Evolutionary conservation across 2,329 filamentous ascomycete genomes (phyloP).

Genomic region (Coniosporium tulheliwenetii): DNA sequence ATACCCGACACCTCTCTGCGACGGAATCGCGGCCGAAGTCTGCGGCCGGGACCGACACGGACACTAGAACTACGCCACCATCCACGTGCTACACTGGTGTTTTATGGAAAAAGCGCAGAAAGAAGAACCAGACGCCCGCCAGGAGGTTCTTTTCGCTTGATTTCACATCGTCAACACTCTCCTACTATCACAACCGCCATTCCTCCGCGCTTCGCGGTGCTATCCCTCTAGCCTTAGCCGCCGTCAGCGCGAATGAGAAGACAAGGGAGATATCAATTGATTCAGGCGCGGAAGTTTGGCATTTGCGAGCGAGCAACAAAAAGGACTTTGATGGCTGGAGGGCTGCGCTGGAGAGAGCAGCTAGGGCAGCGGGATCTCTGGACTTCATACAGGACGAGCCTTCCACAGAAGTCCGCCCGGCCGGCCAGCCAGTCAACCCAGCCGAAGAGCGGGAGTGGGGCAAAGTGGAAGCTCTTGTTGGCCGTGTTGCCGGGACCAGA

Average conservation of each 20-base stretch:
- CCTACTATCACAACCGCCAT: slow-evolving; percentile 90
- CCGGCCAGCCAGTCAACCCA: slow-evolving; percentile 10
- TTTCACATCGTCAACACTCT: slow-evolving; percentile 83
- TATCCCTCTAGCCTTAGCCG: slow-evolving; percentile 80
- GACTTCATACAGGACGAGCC: slow-evolving; percentile 5
- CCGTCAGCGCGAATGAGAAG: slow-evolving; percentile 76
- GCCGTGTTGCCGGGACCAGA: slow-evolving; percentile 70
- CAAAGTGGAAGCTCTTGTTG: slow-evolving; percentile 71
- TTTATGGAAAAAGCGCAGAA: slow-evolving; percentile 77
- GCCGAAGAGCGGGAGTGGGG: slow-evolving; percentile 74
- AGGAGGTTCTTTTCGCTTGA: slow-evolving; percentile 91
- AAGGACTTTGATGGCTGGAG: slow-evolving; percentile 85
- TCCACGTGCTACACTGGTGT: slow-evolving; percentile 64
- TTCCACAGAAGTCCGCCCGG: not conserved
- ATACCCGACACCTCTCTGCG: slow-evolving; percentile 13
- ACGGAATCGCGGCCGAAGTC: slow-evolving; percentile 25
- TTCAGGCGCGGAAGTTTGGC: slow-evolving; percentile 94
- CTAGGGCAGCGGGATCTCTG: slow-evolving; percentile 29
- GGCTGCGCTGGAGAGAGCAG: slow-evolving; percentile 67
- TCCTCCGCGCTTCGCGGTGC: slow-evolving; percentile 84
- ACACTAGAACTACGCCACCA: slow-evolving; percentile 12
- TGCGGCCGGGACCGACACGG: slow-evolving; percentile 10
- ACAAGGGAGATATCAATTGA: slow-evolving; percentile 89
- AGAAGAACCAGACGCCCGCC: slow-evolving; percentile 87
- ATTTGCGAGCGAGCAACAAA: slow-evolving; percentile 66